phyloP scores from a whole-genome alignment of 2,329 filamentous ascomycete species.

The Davidsoniella eucalypti region DNA sequence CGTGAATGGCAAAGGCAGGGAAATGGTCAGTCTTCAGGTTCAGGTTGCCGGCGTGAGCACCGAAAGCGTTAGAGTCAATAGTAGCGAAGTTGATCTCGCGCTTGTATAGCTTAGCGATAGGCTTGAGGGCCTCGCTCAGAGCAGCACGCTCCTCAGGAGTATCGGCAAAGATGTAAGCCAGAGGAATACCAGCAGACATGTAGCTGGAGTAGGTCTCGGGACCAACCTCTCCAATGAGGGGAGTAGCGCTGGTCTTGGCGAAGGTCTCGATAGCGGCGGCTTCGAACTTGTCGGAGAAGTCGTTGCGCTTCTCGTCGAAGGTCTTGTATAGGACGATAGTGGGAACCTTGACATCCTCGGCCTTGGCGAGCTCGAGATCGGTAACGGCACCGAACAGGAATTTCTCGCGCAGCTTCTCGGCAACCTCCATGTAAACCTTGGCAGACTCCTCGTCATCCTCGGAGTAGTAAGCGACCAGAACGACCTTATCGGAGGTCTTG shows the following conservation, averaged over 20 bases:
- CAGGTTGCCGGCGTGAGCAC: slow-evolving; percentile 87
- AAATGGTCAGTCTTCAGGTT: slow-evolving; percentile 93
- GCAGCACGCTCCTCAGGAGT: slow-evolving; percentile 73
- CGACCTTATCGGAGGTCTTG: slow-evolving; percentile 96
- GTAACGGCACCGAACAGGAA: slow-evolving; percentile 84
- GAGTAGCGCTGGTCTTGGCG: slow-evolving; percentile 69
- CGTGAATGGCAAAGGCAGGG: slow-evolving; percentile 95
- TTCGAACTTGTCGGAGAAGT: slow-evolving; percentile 69
- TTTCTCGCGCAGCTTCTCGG: slow-evolving; percentile 66
- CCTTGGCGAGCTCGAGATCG: slow-evolving; percentile 71
- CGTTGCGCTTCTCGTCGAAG: slow-evolving; percentile 89
- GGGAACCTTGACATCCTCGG: slow-evolving; percentile 76
- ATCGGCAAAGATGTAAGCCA: slow-evolving; percentile 96
- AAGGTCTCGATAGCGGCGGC: slow-evolving; percentile 66
- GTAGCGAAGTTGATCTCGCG: slow-evolving; percentile 95
- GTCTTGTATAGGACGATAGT: slow-evolving; percentile 90
- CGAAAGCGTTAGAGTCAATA: slow-evolving; percentile 87
- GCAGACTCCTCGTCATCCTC: slow-evolving; percentile 70
- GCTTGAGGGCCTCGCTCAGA: slow-evolving; percentile 62
- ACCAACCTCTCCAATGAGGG: slow-evolving; percentile 86
- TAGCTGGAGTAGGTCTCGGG: slow-evolving; percentile 93
- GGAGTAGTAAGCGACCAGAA: slow-evolving; percentile 76
- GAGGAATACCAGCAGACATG: slow-evolving; percentile 80
- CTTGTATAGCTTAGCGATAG: slow-evolving; percentile 79
- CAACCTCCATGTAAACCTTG: slow-evolving; percentile 61